Evolutionary conservation across 306 rosid genomes (phyloP).

Genomic region (Vachellia pachyceras): DNA sequence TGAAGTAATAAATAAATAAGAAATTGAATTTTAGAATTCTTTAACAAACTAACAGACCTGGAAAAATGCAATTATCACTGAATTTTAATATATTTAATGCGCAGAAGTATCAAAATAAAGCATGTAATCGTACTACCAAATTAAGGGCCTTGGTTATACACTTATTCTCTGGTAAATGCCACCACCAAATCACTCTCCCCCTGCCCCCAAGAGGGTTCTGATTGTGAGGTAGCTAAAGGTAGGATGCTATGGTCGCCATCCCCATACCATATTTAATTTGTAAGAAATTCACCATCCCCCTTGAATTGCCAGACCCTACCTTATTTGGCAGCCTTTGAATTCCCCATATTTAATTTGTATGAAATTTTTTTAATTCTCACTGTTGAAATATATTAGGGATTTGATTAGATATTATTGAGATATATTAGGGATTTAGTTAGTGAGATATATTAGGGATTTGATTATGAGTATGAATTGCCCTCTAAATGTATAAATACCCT

Average conservation of each 20-base stretch:
- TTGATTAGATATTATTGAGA: too few species aligned
- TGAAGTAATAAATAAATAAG: neutral
- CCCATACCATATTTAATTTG: neutral
- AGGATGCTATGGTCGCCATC: neutral
- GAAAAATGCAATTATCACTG: conserved; percentile 20
- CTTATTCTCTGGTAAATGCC: neutral
- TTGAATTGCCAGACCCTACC: too few species aligned
- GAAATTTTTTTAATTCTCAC: too few species aligned
- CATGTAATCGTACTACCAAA: neutral
- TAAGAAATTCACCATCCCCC: neutral
- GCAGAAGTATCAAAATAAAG: neutral
- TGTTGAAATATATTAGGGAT: too few species aligned
- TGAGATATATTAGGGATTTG: too few species aligned
- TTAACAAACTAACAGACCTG: conserved; percentile 2
- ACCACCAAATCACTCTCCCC: neutral
- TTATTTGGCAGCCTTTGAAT: neutral
- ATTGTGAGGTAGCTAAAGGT: neutral
- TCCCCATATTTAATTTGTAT: too few species aligned
- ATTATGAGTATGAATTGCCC: too few species aligned
- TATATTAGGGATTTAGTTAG: too few species aligned
- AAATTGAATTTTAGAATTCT: conserved; percentile 26
- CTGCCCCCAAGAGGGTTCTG: neutral
- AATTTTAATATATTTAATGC: conserved; percentile 12
- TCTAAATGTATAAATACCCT: too few species aligned
- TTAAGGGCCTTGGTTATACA: neutral